phyloP scores from a whole-genome alignment of 2,329 filamentous ascomycete genomes.

The Aureobasidium sp. region DNA sequence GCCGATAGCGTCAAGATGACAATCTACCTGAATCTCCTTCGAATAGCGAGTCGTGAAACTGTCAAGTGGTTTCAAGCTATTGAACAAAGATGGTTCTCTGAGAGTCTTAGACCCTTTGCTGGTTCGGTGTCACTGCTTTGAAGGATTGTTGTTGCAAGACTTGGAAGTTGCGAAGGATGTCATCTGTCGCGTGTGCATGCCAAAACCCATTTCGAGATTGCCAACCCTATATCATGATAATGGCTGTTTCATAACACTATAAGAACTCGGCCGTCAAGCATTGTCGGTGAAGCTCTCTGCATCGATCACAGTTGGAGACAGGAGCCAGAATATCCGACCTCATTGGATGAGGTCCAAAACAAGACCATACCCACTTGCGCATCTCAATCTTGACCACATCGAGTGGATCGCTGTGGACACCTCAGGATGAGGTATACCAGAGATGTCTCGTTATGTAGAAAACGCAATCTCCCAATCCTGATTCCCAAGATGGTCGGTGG shows the following conservation, averaged over 20 bases:
- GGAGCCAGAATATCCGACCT: not conserved
- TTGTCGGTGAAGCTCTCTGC: not conserved
- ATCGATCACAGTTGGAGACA: not conserved
- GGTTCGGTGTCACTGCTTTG: not conserved
- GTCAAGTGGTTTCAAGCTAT: not conserved
- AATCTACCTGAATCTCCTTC: slow-evolving; percentile 3
- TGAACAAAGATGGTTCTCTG: not conserved
- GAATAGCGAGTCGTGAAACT: not conserved
- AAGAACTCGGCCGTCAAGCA: not conserved
- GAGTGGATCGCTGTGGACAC: not conserved
- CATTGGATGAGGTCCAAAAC: not conserved
- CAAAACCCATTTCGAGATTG: not conserved
- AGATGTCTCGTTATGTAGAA: not conserved
- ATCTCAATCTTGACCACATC: not conserved
- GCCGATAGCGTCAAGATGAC: no score
- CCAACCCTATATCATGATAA: not conserved
- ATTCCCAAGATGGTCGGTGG: not conserved
- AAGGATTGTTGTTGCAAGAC: not conserved
- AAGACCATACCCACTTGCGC: not conserved
- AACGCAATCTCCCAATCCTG: not conserved
- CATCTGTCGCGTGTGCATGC: not conserved
- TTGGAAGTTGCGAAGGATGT: not conserved
- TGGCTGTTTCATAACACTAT: not conserved
- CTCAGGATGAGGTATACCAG: not conserved
- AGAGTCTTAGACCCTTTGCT: not conserved